phyloP scores from a whole-genome alignment of 169 alveolate species.

The Besnoitia besnoiti region DNA sequence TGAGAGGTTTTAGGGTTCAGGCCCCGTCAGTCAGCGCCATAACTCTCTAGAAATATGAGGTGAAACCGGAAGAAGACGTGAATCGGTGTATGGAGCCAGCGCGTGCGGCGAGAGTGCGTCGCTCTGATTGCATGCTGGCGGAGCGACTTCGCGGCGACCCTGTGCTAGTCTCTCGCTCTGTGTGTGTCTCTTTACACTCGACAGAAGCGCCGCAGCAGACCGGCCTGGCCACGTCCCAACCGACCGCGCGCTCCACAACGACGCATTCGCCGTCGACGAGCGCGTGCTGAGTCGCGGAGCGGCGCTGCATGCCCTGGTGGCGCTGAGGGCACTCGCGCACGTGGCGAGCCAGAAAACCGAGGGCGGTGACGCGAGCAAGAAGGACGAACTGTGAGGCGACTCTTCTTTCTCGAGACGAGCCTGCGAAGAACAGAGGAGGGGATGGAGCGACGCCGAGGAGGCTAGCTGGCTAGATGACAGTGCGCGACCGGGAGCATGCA shows the following conservation, averaged over 20 bases:
- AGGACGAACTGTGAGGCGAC: background rate
- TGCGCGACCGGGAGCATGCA: background rate
- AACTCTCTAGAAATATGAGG: background rate
- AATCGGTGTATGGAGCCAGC: background rate
- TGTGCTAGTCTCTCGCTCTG: background rate
- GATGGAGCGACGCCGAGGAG: background rate
- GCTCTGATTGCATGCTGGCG: background rate
- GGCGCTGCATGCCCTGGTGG: slow-evolving; percentile 60
- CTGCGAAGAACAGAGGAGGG: background rate
- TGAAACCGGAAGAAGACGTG: background rate
- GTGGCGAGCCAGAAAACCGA: background rate
- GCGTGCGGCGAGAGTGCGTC: background rate
- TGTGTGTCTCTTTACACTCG: background rate
- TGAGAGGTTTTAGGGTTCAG: background rate
- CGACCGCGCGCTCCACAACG: slow-evolving; percentile 55
- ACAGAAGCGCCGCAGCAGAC: slow-evolving; percentile 60
- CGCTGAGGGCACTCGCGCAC: slow-evolving; percentile 41
- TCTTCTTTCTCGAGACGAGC: background rate
- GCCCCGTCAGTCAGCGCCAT: background rate
- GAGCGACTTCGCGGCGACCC: background rate
- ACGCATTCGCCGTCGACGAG: slow-evolving; percentile 66
- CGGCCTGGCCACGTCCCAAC: slow-evolving; percentile 55
- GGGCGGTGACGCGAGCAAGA: background rate
- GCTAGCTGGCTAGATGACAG: background rate
- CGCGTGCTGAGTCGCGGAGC: slow-evolving; percentile 59